These are phyloP conservation scores for Isoetes engelmannii DNA, from an alignment of 83 land plant species.

Conservation along the genomic window DNA sequence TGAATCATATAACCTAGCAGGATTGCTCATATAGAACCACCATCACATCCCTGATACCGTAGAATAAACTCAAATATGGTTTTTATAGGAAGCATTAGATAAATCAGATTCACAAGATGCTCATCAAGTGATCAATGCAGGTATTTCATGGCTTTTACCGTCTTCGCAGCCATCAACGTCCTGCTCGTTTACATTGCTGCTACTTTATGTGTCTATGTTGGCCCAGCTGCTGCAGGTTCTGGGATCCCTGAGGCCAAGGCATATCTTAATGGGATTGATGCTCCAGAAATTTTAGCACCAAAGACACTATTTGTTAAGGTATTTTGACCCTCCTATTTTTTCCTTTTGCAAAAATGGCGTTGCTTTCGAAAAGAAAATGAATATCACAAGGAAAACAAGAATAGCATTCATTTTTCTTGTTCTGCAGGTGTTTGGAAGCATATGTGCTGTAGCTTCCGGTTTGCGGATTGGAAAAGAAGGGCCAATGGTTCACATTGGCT, in stretches of 20 bases:
- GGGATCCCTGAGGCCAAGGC: slow-evolving; percentile 91
- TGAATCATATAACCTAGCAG: no score
- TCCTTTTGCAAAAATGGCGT: no score
- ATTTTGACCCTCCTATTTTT: slow-evolving; percentile 4
- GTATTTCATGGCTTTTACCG: slow-evolving; percentile 45
- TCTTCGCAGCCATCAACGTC: slow-evolving; percentile 51
- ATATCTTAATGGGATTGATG: slow-evolving; percentile 87
- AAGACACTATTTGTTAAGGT: slow-evolving; percentile 75
- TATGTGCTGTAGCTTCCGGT: slow-evolving; percentile 63
- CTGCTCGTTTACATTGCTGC: slow-evolving; percentile 44
- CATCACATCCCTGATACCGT: no score
- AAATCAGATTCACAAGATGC: no score
- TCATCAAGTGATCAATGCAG: no score
- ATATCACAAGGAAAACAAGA: no score
- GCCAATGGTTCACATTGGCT: slow-evolving; percentile 82
- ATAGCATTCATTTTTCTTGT: no score
- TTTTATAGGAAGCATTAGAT: no score
- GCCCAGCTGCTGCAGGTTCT: slow-evolving; percentile 75
- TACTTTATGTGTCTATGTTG: slow-evolving; percentile 43
- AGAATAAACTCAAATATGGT: no score
- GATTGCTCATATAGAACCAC: no score
- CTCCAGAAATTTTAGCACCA: slow-evolving; percentile 51
- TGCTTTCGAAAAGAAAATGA: no score
- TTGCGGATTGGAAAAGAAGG: slow-evolving; percentile 78
- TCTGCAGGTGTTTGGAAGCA: slow-evolving; percentile 72